phyloP scores from a whole-genome alignment of 108 stramenopile species.

The Fragilaria crotonensis region DNA sequence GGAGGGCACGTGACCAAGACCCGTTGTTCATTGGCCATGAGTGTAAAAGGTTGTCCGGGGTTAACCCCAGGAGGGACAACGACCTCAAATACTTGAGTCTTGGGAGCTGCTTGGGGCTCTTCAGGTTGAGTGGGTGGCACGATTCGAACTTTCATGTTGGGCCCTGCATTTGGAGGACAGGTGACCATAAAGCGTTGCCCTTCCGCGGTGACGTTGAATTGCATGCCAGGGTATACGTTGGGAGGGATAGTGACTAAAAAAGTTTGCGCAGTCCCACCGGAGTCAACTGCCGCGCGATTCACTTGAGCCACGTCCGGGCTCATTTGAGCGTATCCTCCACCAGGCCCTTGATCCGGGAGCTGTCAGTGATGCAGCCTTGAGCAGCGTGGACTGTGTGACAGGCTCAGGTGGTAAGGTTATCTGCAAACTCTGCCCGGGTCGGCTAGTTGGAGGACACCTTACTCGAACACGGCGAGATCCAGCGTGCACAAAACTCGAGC shows the following conservation, averaged over 20 bases:
- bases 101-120: constrained; percentile 38
- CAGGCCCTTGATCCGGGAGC: constrained; percentile 27
- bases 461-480: constrained; percentile 63
- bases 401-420: constrained; percentile 80
- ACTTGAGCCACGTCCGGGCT: constrained; percentile 39
- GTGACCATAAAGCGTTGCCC: constrained; percentile 80
- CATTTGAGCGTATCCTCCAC: constrained; percentile 62
- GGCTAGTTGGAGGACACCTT: constrained; percentile 59
- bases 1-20: constrained; percentile 89
- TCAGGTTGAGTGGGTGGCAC: constrained; percentile 49
- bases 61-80: constrained; percentile 75
- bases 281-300: constrained; percentile 26
- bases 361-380: constrained; percentile 59
- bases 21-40: constrained; percentile 84
- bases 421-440: constrained; percentile 71
- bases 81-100: constrained; percentile 86
- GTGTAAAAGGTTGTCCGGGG: constrained; percentile 79
- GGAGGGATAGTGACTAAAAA: constrained; percentile 80
- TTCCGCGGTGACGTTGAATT: constrained; percentile 73
- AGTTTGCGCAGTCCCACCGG: constrained; percentile 47
- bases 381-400: constrained; percentile 24
- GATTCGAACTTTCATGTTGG: constrained; percentile 77
- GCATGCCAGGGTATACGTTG: constrained; percentile 68
- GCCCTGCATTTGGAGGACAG: constrained; percentile 68
- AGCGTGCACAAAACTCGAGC: constrained; percentile 69